Base-by-base conservation (phyloP, 306 rosid species). In the Crataegus laevigata region DNA sequence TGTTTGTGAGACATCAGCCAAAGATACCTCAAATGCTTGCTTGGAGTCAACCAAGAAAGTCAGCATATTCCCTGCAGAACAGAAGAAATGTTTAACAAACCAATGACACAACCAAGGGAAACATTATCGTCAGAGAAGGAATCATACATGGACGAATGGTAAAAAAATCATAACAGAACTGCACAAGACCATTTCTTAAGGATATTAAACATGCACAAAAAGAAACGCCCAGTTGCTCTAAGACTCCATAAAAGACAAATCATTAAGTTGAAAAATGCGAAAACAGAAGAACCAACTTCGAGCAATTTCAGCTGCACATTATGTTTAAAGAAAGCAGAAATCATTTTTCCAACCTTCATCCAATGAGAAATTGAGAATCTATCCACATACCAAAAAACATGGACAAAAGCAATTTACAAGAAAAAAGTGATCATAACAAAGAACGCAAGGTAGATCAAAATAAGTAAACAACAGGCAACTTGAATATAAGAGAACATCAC, bases 21-120 rank as follows among this genome's bases (percentile, higher is more conserved):
- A 81, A 85, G 99, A 96, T 64, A 92, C 96, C 83, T 96, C 99
- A 84, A 96, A 96, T 74, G 97, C 97, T 92, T 96, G 99, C 86
- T 90, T 96, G 28, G 96, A 84, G 78, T 91, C 96, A 86, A 89
- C 93, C 91, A 87, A 71, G 84, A 92, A 96, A 55, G 92, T 82
- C 74, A 96, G 94, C 97, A 90, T 89, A 78, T 96, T 96, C 73
- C 91, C 98, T 96, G 82, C 78, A 84, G 40, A 69, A 69, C 3
- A 66, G 25, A 78, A 62, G 61, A 47, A 15, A 47, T 80, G 63
- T 15, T 65, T 15, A 22, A 65, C 50, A 50, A 21, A 71, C 32
- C 52, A 65, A 32, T 17, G 22, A 25, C 1, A 30, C 57, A 72
- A 72, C 28, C 54, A 72, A 59, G 40, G 38, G 3, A 38, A 65